A percentile compares a stretch with the other conserved stretches of the same genome.
Evolutionary conservation across 768 basidiomycete genomes (phyloP).

Genomic region (Lactarius indigo): DNA sequence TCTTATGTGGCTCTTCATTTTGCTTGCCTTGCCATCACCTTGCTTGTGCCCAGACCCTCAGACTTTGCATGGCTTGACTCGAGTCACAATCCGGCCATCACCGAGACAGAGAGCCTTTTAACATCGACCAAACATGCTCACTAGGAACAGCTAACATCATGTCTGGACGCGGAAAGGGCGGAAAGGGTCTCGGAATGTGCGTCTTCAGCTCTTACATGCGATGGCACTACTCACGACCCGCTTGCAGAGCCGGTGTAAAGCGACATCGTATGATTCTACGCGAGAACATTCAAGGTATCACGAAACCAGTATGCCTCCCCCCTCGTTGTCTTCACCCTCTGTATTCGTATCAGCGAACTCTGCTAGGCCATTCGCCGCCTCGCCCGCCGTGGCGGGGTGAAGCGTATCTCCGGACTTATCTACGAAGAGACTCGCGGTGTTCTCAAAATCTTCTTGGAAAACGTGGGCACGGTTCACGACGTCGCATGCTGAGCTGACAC

Average conservation of each 20-base stretch:
- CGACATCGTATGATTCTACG: slow-evolving; percentile 47
- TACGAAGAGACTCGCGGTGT: slow-evolving; percentile 68
- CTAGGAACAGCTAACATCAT: slow-evolving; percentile 26
- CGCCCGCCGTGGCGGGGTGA: slow-evolving; percentile 63
- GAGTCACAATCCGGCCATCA: slow-evolving; percentile 1
- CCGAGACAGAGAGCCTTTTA: not conserved
- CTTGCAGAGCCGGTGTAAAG: slow-evolving; percentile 38
- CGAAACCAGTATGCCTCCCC: slow-evolving; percentile 35
- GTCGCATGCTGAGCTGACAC: not conserved
- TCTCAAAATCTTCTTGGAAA: slow-evolving; percentile 60
- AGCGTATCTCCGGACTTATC: slow-evolving; percentile 56
- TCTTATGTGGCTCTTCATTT: too few relatives aligned
- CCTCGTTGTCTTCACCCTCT: slow-evolving; percentile 8
- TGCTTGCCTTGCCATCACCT: too few relatives aligned
- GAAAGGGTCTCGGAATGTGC: slow-evolving; percentile 45
- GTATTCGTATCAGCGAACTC: slow-evolving; percentile 14
- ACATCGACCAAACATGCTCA: not conserved
- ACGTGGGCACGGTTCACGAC: slow-evolving; percentile 33
- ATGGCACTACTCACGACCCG: not conserved
- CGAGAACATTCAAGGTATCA: slow-evolving; percentile 50
- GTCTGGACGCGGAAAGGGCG: slow-evolving; percentile 50
- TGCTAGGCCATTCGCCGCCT: slow-evolving; percentile 47
- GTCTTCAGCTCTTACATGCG: not conserved
- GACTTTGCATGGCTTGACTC: not conserved
- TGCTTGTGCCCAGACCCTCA: too few relatives aligned